phyloP scores from a whole-genome alignment of 2,329 filamentous ascomycete species.

The Pyricularia sp. region DNA sequence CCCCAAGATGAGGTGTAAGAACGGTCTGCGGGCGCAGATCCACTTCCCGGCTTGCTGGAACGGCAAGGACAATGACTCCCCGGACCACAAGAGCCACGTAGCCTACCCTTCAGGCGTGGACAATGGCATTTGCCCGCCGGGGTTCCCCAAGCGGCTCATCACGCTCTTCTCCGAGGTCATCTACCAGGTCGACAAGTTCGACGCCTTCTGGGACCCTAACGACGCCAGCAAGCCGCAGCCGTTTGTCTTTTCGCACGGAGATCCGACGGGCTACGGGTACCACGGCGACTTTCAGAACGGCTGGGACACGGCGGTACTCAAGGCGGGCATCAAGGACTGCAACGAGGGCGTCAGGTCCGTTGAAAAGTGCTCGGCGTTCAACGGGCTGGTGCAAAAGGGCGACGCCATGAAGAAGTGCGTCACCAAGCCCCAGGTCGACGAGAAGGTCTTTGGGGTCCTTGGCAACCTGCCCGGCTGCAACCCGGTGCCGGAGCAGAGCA shows the following conservation, averaged over 20 bases:
- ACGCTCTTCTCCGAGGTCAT: slow-evolving; percentile 53
- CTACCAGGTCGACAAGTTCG: slow-evolving; percentile 42
- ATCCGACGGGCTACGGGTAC: slow-evolving; percentile 39
- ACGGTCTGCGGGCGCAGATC: slow-evolving; percentile 18
- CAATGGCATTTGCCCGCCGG: slow-evolving; percentile 36
- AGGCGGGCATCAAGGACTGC: slow-evolving; percentile 29
- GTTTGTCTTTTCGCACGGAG: slow-evolving; percentile 38
- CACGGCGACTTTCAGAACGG: slow-evolving; percentile 53
- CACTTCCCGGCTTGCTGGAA: slow-evolving; percentile 14
- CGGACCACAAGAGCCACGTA: slow-evolving; percentile 22
- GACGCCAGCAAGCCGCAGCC: slow-evolving; percentile 25
- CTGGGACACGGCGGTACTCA: slow-evolving; percentile 41
- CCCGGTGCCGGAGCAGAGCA: slow-evolving; percentile 13
- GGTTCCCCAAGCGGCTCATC: slow-evolving; percentile 43
- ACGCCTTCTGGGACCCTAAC: slow-evolving; percentile 26
- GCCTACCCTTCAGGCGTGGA: slow-evolving; percentile 37
- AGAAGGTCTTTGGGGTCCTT: slow-evolving; percentile 1
- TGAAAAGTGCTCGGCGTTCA: not conserved
- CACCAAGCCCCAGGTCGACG: not conserved
- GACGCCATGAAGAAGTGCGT: slow-evolving; percentile 1
- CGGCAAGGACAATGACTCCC: slow-evolving; percentile 10
- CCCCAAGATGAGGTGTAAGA: slow-evolving; percentile 21
- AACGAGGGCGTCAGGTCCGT: not conserved
- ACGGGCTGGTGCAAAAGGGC: not conserved
- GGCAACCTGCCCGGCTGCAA: slow-evolving; percentile 12